These are phyloP conservation scores for Fusarium sp. DNA, from an alignment of 2,329 filamentous ascomycete genomes.

Conservation along the genomic window DNA sequence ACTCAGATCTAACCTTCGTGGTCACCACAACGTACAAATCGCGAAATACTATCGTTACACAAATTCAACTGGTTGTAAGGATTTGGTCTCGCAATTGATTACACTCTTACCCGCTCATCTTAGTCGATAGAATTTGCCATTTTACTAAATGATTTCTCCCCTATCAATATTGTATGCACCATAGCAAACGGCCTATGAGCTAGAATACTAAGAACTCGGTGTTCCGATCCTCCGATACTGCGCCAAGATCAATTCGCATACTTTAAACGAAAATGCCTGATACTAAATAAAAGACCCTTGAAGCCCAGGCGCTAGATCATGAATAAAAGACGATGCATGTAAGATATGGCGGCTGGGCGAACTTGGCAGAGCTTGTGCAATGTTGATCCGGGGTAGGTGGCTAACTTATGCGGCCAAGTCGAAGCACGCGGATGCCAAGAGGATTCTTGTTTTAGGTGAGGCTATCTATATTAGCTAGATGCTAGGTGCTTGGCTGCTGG, in stretches of 20 bases:
- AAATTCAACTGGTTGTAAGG: no score
- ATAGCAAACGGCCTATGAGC: not conserved
- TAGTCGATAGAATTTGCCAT: no score
- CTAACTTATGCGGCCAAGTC: slow-evolving; percentile 20
- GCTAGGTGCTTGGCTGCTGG: slow-evolving; percentile 19
- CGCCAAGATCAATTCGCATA: not conserved
- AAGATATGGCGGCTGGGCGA: slow-evolving; percentile 22
- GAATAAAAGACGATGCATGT: slow-evolving; percentile 15
- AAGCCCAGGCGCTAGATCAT: slow-evolving; percentile 17
- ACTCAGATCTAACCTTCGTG: no score
- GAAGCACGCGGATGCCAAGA: slow-evolving; percentile 10
- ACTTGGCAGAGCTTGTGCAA: slow-evolving; percentile 30
- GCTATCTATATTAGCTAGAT: not conserved
- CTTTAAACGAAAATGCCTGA: slow-evolving; percentile 11
- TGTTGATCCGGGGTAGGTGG: slow-evolving; percentile 31
- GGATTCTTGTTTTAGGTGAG: not conserved
- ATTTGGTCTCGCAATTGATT: no score
- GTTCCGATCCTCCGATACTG: not conserved
- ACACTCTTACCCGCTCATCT: no score
- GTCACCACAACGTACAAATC: no score
- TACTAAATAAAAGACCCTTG: not conserved
- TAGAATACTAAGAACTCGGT: not conserved
- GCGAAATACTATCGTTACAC: no score
- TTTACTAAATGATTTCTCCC: no score
- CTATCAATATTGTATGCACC: no score